phyloP scores from a whole-genome alignment of 345 rosid species.

The Populus nigra region DNA sequence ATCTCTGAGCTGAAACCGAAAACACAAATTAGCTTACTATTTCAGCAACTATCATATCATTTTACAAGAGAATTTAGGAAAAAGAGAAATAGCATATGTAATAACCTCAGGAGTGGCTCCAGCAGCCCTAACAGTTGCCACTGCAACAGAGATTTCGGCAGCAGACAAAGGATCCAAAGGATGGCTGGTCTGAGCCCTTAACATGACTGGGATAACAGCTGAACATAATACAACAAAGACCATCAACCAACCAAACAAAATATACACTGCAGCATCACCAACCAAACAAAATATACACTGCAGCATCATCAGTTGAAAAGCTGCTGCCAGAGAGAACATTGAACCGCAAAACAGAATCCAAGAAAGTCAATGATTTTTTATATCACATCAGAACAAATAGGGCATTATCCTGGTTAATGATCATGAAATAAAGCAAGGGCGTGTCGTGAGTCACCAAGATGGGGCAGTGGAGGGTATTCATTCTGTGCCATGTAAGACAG shows the following conservation, averaged over 20 bases:
- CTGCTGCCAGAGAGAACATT: not conserved
- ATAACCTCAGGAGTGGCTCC: constrained; percentile 90
- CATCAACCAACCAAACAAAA: constrained; percentile 6
- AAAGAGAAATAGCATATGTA: not conserved
- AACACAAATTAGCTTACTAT: constrained; percentile 16
- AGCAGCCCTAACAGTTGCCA: constrained; percentile 88
- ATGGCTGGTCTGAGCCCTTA: constrained; percentile 77
- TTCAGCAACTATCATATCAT: not conserved
- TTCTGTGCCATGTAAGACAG: no score
- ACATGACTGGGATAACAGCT: constrained; percentile 57
- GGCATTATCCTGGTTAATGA: not conserved
- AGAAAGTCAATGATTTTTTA: not conserved
- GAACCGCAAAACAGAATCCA: not conserved
- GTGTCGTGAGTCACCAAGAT: no score
- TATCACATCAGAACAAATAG: not conserved
- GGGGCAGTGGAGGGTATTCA: no score
- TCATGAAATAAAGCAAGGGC: not conserved
- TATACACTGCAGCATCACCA: not conserved
- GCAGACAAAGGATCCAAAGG: constrained; percentile 88
- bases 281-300: not conserved
- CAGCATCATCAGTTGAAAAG: not conserved
- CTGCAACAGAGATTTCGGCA: constrained; percentile 85
- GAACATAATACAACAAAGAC: constrained; percentile 14
- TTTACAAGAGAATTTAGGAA: not conserved
- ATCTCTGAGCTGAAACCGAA: constrained; percentile 65